Percentiles rank a stretch among this genome's conserved stretches.
Evolutionary conservation across 306 rosid species (phyloP).

Genomic region (Castanopsis chinensis): DNA sequence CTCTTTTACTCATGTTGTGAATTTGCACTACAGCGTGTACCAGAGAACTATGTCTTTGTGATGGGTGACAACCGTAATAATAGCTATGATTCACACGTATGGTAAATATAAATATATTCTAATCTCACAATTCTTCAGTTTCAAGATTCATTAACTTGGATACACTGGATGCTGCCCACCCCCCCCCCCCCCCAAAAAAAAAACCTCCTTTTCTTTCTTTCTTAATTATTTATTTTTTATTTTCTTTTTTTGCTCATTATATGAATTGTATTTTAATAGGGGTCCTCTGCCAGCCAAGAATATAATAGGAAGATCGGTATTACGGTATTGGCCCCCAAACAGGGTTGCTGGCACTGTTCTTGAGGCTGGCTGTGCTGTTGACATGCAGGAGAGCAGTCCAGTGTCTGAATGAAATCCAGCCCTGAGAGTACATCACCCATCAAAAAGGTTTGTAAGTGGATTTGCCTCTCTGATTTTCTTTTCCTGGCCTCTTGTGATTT

Average conservation of each 20-base stretch:
- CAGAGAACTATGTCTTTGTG: conserved; percentile 81
- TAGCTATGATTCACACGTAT: conserved; percentile 96
- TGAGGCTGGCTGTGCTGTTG: conserved; percentile 62
- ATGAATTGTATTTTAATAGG: conserved; percentile 47
- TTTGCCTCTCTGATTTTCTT: background rate
- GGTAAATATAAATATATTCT: conserved; percentile 48
- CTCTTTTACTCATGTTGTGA: conserved; percentile 13
- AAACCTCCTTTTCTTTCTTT: background rate
- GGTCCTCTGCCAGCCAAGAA: conserved; percentile 95
- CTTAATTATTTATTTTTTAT: too few species aligned
- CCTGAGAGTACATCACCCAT: background rate
- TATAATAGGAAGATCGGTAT: conserved; percentile 83
- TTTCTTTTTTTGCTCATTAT: conserved; percentile 12
- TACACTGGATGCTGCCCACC: background rate
- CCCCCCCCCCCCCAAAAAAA: too few species aligned
- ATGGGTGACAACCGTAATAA: conserved; percentile 99
- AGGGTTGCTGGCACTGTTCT: conserved; percentile 70
- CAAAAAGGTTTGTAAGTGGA: conserved; percentile 4
- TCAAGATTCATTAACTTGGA: background rate
- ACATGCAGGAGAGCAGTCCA: conserved; percentile 45
- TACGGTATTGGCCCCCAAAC: conserved; percentile 95
- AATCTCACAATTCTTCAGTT: conserved; percentile 10
- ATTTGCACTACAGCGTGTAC: conserved; percentile 60
- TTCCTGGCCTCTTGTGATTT: background rate
- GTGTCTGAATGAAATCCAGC: conserved; percentile 32